Percentiles rank a stretch among this genome's conserved stretches.
Conservation (phyloP, 495 filamentous ascomycete species). For the Penicillium malachiteum region DNA sequence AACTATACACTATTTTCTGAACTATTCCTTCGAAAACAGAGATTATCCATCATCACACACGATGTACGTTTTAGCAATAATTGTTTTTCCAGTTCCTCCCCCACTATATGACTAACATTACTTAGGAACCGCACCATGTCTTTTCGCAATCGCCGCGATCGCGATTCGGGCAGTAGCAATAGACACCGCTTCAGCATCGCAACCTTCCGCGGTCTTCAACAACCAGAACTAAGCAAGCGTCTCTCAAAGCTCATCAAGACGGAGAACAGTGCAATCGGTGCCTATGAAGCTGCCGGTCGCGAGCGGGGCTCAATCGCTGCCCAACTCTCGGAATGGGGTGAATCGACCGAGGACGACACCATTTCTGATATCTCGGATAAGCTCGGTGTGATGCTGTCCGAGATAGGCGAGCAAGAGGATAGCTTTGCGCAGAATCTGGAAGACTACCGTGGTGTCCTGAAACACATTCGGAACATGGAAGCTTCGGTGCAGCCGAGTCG, state of each 20-base stretch:
- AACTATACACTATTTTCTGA: neutral
- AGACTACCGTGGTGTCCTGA: conserved; percentile 74
- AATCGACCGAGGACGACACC: conserved; percentile 79
- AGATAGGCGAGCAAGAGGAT: conserved; percentile 92
- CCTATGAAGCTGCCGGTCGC: conserved; percentile 76
- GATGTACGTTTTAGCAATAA: neutral
- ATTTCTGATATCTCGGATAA: conserved; percentile 91
- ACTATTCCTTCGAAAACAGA: too few species aligned
- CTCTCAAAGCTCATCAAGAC: conserved; percentile 90
- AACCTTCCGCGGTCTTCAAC: conserved; percentile 76
- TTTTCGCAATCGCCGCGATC: conserved; percentile 54
- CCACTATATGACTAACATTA: neutral
- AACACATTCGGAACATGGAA: conserved; percentile 91
- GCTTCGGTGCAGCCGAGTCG: conserved; percentile 86
- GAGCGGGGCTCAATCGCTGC: conserved; percentile 80
- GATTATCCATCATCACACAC: neutral
- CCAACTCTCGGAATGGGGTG: conserved; percentile 96
- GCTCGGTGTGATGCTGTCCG: conserved; percentile 83
- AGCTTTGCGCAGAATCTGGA: conserved; percentile 81
- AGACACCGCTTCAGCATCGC: conserved; percentile 73
- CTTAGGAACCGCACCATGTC: conserved; percentile 58
- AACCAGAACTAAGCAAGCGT: conserved; percentile 80
- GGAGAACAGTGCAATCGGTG: conserved; percentile 78
- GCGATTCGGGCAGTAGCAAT: conserved; percentile 20
- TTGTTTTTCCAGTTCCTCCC: neutral